Evolutionary conservation across 2,329 filamentous ascomycete genomes (phyloP), one percentile per base, ranked within the genome.

Genomic region (Allantophomopsis lycopodina): DNA sequence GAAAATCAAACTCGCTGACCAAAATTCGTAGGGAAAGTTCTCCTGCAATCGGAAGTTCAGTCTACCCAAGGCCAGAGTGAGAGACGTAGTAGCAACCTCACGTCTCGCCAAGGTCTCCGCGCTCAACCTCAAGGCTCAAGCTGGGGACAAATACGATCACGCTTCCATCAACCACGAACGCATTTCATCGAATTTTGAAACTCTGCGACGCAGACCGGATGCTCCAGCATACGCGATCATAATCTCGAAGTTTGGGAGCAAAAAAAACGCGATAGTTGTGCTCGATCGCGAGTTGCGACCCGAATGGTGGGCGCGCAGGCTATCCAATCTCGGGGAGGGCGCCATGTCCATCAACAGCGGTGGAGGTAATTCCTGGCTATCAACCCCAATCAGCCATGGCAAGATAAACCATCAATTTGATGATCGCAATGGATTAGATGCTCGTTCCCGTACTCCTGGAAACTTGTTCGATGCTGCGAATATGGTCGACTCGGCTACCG

Each of bases 371-470:
- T 36, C 35, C 14, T 36, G 16, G 16, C 15, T 36, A n/a, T 28
- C 23, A 28, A 28, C 23, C 23, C 70, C 75, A 51, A 66, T 68
- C 46, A 57, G 64, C 45, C 61, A 65, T 53, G 67, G 62, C 44
- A 64, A 55, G 49, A 59, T 69, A 53, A 65, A 75, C 46, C 71
- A 71, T 48, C 69, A 68, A 55, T 64, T 71, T 52, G 77, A 83
- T 56, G 76, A 83, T 66, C 66, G 63, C 54, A 56, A 60, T 45
- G 55, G 63, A 50, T 72, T 63, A 41, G 47, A 51, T 36, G 42
- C 49, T 42, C 49, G 52, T 31, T 51, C 51, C 36, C 50, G 51
- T 45, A 51, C 49, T 41, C 47, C 53, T 36, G 46, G 39, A 45
- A 39, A 46, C 39, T 41, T 44, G 16, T 40, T 50, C 40, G 45